These are phyloP conservation scores for Aureococcus anophagefferens DNA, from an alignment of 108 stramenopile species.

Conservation along the genomic window DNA sequence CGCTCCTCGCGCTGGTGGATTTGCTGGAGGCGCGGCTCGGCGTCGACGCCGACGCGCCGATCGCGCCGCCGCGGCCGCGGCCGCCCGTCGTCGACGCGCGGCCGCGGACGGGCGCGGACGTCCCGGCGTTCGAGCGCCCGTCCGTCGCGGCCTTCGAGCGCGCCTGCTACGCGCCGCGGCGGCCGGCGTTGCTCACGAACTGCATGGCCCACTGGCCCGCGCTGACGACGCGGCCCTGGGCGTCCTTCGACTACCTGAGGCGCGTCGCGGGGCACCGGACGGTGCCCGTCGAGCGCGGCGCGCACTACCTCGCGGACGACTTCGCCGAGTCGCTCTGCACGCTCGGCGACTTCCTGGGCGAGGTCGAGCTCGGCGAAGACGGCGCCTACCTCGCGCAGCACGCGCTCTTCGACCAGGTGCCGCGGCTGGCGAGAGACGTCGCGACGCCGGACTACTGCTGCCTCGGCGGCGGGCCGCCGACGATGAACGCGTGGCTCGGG, in stretches of 20 bases:
- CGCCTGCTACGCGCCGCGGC: neutral
- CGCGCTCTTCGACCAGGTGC: slow-evolving; percentile 19
- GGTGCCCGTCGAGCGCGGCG: neutral
- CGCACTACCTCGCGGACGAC: neutral
- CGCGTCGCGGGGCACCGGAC: neutral
- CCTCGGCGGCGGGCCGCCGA: neutral
- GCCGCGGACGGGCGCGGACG: too few relatives aligned
- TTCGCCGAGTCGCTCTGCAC: neutral
- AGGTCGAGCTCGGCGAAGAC: neutral
- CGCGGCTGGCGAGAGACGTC: slow-evolving; percentile 3
- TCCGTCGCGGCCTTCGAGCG: neutral
- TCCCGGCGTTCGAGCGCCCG: neutral
- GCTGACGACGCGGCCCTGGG: neutral
- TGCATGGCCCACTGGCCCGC: neutral
- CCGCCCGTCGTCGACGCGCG: too few relatives aligned
- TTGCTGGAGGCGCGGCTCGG: neutral
- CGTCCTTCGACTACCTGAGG: neutral
- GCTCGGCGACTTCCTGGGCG: neutral
- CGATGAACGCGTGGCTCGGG: slow-evolving; percentile 16
- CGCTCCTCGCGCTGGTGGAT: neutral
- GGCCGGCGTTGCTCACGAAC: too few relatives aligned
- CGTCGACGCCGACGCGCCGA: too few relatives aligned
- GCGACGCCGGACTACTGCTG: slow-evolving; percentile 16
- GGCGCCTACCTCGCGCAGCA: slow-evolving; percentile 23
- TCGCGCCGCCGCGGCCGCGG: too few relatives aligned